Percentiles rank a stretch among this genome's conserved stretches.
Evolutionary conservation across 2,329 filamentous ascomycete species (phyloP).

Genomic region (Lasiodiplodia hormozganensis): DNA sequence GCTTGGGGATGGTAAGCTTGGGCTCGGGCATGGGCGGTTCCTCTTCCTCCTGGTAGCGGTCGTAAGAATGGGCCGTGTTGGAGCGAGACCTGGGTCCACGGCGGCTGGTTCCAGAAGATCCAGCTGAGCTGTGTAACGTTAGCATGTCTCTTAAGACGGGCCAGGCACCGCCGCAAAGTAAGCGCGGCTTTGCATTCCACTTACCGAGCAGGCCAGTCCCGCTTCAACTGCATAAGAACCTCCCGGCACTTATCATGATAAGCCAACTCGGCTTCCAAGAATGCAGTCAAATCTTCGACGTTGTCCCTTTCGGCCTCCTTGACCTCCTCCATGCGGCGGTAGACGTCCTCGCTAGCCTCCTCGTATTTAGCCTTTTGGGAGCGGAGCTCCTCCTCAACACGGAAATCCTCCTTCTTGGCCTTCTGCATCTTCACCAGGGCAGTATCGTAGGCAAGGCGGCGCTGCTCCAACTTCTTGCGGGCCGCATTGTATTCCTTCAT

Average conservation of each 20-base stretch:
- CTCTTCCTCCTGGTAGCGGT: constrained; percentile 64
- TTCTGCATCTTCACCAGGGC: constrained; percentile 91
- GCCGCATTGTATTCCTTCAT: constrained; percentile 98
- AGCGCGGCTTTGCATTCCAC: constrained; percentile 38
- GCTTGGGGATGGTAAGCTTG: constrained; percentile 53
- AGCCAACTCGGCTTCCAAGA: constrained; percentile 86
- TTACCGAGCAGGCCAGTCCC: constrained; percentile 71
- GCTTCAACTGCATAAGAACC: constrained; percentile 73
- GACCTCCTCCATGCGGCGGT: constrained; percentile 93
- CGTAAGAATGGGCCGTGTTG: constrained; percentile 70
- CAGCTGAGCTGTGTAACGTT: constrained; percentile 36
- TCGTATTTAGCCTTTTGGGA: constrained; percentile 95
- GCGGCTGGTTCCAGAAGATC: constrained; percentile 41
- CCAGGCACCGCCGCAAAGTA: constrained; percentile 36
- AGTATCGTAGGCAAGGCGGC: constrained; percentile 88
- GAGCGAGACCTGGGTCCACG: constrained; percentile 63
- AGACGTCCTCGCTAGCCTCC: constrained; percentile 90
- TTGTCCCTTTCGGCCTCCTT: constrained; percentile 89
- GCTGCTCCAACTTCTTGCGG: constrained; percentile 91
- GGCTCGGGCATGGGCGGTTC: constrained; percentile 59
- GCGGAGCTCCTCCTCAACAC: constrained; percentile 89
- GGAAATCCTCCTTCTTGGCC: constrained; percentile 90
- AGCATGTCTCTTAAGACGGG: constrained; percentile 30
- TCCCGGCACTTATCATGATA: constrained; percentile 92
- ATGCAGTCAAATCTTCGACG: constrained; percentile 77